Evolutionary conservation across 2,329 filamentous ascomycete species (phyloP), one percentile per base, ranked within the genome.

Genomic region (Microthyrium microscopicum): DNA sequence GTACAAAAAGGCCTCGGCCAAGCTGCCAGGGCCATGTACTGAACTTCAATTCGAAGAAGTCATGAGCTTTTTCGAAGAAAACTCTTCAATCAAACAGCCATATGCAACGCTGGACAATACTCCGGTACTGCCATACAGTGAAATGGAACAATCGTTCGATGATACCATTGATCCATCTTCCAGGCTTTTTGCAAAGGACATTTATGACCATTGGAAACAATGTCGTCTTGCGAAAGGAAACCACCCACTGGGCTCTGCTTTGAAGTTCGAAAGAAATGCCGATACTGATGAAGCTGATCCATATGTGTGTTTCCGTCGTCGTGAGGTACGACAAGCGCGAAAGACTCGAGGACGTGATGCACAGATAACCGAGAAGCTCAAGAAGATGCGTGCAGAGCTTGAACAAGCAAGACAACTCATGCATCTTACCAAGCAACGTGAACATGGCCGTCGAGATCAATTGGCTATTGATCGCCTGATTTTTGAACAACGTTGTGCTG

Each of bases 261-360:
- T 95, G 52, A 94, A 94, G 61, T 89, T 93, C 43, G 89, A 98
- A 60, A 91, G 77, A 29, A 83, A 89, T 41, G 79, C 83, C 51
- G 87, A 95, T 43, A 91, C 77, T 40, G 89, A 98, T 54, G 89
- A 98, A 52, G 73, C 81, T 46, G 89, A 98, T 57, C 89, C 89
- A 31, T 98, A 93, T 58, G 85, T 98, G 48, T 98, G 89, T 58
- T 98, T 98, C 70, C 74, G 89, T 51, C 75, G 89, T 45, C 80
- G 89, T 42, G 89, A 98, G 57, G 81, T 92, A 29, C 77, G 89
- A 37, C 83, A 92, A 53, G 87, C 84, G 31, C 79, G 89, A 46
- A 98, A 95, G 61, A 98, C 89, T 24, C 72, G 89, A 49, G 83
- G 82, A 44, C 75, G 89, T 49, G 89, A 98, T 61, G 82, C 82